These are phyloP conservation scores for Pistacia integerrima DNA, from an alignment of 345 rosid species.

Conservation along the genomic window DNA sequence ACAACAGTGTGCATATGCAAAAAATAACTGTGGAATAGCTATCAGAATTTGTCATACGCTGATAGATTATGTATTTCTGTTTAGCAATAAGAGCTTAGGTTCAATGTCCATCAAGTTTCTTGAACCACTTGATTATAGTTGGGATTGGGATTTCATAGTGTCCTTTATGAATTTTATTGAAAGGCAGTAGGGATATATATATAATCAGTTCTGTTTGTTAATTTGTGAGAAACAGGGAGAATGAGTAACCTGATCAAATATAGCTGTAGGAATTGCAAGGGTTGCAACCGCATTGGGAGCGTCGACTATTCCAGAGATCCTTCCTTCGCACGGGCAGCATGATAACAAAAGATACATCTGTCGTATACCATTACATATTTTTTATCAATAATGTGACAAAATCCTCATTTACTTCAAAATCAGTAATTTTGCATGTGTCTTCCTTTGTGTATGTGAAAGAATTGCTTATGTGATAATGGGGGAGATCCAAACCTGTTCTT, in stretches of 20 bases:
- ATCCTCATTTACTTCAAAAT: neutral
- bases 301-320: conserved; percentile 90
- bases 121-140: neutral
- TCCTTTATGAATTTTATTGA: neutral
- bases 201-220: neutral
- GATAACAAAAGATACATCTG: conserved; percentile 85
- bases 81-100: neutral
- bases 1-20: neutral
- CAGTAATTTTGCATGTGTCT: neutral
- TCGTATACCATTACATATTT: conserved; percentile 9
- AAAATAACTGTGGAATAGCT: neutral
- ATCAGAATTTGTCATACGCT: neutral
- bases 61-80: neutral
- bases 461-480: neutral
- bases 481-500: conserved; percentile 65
- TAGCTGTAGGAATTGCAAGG: conserved; percentile 77
- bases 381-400: conserved; percentile 1
- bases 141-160: neutral
- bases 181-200: neutral
- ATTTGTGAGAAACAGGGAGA: neutral
- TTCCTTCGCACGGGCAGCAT: conserved; percentile 95
- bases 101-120: neutral
- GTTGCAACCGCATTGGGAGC: conserved; percentile 90
- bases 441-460: neutral
- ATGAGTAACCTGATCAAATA: conserved; percentile 76